Evolutionary conservation across 495 filamentous ascomycete genomes (phyloP).

Genomic region (Bacidia gigantensis): DNA sequence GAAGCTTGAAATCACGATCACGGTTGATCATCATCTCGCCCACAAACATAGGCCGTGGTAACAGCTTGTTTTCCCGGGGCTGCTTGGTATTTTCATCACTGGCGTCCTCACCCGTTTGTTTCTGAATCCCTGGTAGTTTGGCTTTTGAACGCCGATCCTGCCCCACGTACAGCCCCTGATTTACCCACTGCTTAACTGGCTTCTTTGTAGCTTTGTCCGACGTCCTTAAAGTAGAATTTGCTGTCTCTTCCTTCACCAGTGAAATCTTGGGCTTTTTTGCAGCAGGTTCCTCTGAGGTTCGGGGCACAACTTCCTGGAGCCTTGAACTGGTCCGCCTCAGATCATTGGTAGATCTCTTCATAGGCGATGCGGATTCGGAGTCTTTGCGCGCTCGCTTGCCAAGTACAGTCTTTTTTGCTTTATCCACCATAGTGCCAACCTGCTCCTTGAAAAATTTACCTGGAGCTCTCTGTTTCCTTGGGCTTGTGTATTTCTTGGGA

Average conservation of each 20-base stretch:
- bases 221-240: slow-evolving; percentile 10
- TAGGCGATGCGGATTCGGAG: slow-evolving; percentile 18
- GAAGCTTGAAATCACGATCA: slow-evolving; percentile 70
- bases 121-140: slow-evolving; percentile 49
- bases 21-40: slow-evolving; percentile 46
- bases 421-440: slow-evolving; percentile 31
- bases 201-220: slow-evolving; percentile 22
- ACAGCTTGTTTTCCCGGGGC: slow-evolving; percentile 25
- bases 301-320: neutral
- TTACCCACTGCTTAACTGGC: slow-evolving; percentile 57
- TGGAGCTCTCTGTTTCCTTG: slow-evolving; percentile 25
- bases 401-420: slow-evolving; percentile 30
- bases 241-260: slow-evolving; percentile 30
- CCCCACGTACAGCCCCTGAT: slow-evolving; percentile 78
- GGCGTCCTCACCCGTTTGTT: slow-evolving; percentile 35
- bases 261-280: slow-evolving; percentile 36
- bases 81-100: too few relatives aligned
- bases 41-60: slow-evolving; percentile 58
- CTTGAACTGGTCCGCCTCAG: neutral
- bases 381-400: slow-evolving; percentile 42
- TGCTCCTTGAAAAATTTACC: slow-evolving; percentile 31
- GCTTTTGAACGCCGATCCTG: slow-evolving; percentile 54
- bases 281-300: slow-evolving; percentile 22
- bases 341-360: neutral
- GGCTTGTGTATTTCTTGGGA: slow-evolving; percentile 15